Percentiles rank a stretch among this genome's conserved stretches.
phyloP scores from a whole-genome alignment of 306 rosid genomes.

The Psophocarpus tetragonolobus region DNA sequence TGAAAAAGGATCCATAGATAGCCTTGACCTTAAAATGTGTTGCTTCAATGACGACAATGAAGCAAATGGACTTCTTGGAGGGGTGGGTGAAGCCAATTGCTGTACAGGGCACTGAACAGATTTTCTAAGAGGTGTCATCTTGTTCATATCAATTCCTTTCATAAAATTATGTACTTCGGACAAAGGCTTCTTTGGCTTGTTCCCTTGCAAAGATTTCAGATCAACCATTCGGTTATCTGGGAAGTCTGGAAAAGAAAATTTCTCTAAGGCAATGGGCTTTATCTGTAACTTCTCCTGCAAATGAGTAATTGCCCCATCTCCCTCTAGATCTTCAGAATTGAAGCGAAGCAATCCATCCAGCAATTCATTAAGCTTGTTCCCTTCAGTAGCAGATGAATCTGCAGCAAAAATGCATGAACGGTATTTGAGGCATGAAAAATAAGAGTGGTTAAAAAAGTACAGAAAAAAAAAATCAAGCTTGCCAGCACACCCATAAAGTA shows the following conservation, averaged over 20 bases:
- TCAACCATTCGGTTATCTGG: conserved; percentile 45
- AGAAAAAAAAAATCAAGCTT: background rate
- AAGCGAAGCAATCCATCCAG: conserved; percentile 59
- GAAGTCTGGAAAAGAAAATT: conserved; percentile 62
- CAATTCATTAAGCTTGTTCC: conserved; percentile 41
- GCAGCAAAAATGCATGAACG: conserved; percentile 18
- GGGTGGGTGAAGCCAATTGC: conserved; percentile 62
- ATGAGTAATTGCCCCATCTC: conserved; percentile 49
- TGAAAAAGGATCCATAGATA: conserved; percentile 68
- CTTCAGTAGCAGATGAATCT: conserved; percentile 56
- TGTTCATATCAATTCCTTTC: conserved; percentile 32
- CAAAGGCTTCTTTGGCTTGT: conserved; percentile 51
- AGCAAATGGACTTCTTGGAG: conserved; percentile 76
- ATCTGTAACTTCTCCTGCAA: conserved; percentile 73
- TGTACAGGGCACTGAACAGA: conserved; percentile 37
- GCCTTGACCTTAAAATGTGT: conserved; percentile 51
- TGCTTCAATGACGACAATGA: conserved; percentile 43
- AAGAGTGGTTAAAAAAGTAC: background rate
- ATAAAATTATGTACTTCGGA: conserved; percentile 48
- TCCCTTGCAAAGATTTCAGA: conserved; percentile 48
- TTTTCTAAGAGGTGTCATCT: conserved; percentile 41
- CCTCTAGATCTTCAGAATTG: conserved; percentile 63
- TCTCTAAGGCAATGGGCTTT: conserved; percentile 59
- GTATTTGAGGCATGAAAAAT: background rate
- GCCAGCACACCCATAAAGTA: background rate